These are phyloP conservation scores for Verticillium klebahnii DNA, from an alignment of 2,329 filamentous ascomycete genomes.

Conservation along the genomic window DNA sequence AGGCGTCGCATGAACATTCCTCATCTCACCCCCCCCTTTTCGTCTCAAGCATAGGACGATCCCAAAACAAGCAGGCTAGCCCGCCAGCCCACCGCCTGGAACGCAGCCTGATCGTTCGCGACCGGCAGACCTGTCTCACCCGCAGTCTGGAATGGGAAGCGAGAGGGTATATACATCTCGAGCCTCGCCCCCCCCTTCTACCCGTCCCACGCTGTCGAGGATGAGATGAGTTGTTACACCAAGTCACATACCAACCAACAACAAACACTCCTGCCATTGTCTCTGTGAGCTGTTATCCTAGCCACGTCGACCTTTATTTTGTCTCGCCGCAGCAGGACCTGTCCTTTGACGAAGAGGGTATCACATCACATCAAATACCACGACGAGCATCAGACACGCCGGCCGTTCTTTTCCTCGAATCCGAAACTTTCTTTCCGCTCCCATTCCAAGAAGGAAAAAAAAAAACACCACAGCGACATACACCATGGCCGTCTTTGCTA, in stretches of 20 bases:
- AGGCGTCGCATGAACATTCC: background rate
- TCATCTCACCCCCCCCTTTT: background rate
- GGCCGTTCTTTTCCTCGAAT: too few species aligned
- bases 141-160: background rate
- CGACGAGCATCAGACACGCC: too few species aligned
- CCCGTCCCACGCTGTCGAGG: background rate
- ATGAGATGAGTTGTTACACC: background rate
- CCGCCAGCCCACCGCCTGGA: background rate
- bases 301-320: too few species aligned
- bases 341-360: too few species aligned
- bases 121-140: background rate
- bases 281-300: background rate
- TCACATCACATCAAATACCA: too few species aligned
- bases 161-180: background rate
- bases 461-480: background rate
- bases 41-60: background rate
- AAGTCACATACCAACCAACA: background rate
- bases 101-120: background rate
- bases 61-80: background rate
- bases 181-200: background rate
- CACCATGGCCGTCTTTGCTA: background rate
- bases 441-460: too few species aligned
- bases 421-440: background rate
- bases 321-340: too few species aligned
- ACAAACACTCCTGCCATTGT: background rate